These are phyloP conservation scores for Didymella sp. DNA, from an alignment of 2,329 filamentous ascomycete genomes.

Conservation along the genomic window DNA sequence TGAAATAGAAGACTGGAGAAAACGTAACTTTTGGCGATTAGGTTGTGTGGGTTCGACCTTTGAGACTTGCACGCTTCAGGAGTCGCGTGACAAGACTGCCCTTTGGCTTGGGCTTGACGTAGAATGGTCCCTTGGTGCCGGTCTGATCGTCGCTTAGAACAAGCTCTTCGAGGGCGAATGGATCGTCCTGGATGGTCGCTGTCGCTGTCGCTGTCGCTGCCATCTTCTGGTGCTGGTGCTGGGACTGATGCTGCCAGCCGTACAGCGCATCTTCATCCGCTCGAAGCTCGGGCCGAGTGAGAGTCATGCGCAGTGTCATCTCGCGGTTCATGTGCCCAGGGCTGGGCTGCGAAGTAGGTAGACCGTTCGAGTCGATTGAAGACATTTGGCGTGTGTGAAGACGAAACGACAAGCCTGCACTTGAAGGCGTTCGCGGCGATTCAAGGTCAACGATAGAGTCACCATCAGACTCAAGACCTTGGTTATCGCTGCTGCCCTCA, in stretches of 20 bases:
- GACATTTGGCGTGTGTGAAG: slow-evolving; percentile 41
- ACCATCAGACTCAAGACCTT: slow-evolving; percentile 42
- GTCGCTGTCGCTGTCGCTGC: slow-evolving; percentile 32
- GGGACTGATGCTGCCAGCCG: slow-evolving; percentile 62
- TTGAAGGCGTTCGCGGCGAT: slow-evolving; percentile 49
- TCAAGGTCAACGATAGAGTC: slow-evolving; percentile 46
- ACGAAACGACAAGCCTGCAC: slow-evolving; percentile 44
- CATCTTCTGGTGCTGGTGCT: slow-evolving; percentile 9
- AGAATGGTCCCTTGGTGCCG: slow-evolving; percentile 56
- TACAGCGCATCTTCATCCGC: slow-evolving; percentile 76
- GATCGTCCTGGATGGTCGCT: slow-evolving; percentile 52
- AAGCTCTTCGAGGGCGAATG: slow-evolving; percentile 63
- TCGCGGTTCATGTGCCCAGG: slow-evolving; percentile 66
- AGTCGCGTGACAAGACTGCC: slow-evolving; percentile 47
- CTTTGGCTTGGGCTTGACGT: slow-evolving; percentile 48
- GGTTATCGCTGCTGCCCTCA: slow-evolving; percentile 42
- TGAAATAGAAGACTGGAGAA: not conserved
- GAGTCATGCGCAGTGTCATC: slow-evolving; percentile 96
- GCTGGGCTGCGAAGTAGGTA: slow-evolving; percentile 33
- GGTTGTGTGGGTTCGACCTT: slow-evolving; percentile 27
- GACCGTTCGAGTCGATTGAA: slow-evolving; percentile 41
- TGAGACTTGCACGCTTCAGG: slow-evolving; percentile 48
- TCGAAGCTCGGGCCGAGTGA: slow-evolving; percentile 86
- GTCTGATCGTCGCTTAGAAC: slow-evolving; percentile 57
- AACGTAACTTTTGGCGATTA: slow-evolving; percentile 6